Evolutionary conservation across 352 stramenopile genomes (phyloP), one percentile per base, ranked within the genome.

Genomic region (Stephanocyclus meneghinianus): DNA sequence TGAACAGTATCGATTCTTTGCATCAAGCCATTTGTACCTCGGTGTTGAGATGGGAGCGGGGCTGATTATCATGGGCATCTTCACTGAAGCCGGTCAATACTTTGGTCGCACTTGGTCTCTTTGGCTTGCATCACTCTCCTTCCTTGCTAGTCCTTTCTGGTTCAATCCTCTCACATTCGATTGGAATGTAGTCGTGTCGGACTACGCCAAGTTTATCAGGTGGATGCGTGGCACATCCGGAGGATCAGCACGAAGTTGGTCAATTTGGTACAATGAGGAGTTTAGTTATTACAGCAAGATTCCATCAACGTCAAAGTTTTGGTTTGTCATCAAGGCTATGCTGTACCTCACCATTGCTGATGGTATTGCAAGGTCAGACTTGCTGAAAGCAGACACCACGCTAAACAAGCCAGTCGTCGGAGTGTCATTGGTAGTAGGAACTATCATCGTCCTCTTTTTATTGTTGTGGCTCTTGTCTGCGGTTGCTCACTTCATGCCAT

Each of bases 1-100:
- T 78, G 97, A 99, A 70, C 93, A 98, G 40, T 99, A 96, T 85
- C 95, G 97, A 0, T 99, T 99, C 85, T 99, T 99, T 87, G 96
- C 97, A 2, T 96, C 95, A 61, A 98, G 95, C 60, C 97, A 99
- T 86, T 84, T 99, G 59, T 99, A 99, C 81, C 92, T 98, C 50
- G 96, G 95, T 29, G 90, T 98, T 29, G 97, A 99, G 84, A 85
- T 99, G 66, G 95, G 95, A 13, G 91, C 93, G 6, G 96, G 94
- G 0, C 91, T 99, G 51, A 91, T 96, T 26, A 74, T 99, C 32
- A 98, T 99, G 89, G 95, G 90, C 32, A 87, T 97, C 67, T 98
- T 97, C 85, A 98, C 95, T 10, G 86, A 95, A 47, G 94, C 96
- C 47, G 88, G 93, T 62, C 97, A 99, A 88, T 99, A 99, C 90